Conservation (phyloP, 495 filamentous ascomycete genomes). For the Aspergillus haitiensis region DNA sequence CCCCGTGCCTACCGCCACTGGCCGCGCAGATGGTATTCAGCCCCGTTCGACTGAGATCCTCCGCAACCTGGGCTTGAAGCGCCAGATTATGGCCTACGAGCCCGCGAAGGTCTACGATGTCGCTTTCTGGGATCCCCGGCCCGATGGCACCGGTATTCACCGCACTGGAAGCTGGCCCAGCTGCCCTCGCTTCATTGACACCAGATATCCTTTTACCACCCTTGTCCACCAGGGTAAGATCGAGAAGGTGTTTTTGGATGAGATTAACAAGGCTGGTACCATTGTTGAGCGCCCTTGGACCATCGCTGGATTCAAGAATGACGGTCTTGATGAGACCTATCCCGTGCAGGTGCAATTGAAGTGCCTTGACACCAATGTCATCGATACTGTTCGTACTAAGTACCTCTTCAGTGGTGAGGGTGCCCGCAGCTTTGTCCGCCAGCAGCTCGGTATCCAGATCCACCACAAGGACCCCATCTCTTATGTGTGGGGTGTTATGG, state of each 20-base stretch:
- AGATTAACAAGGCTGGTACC: conserved; percentile 59
- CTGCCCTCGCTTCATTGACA: conserved; percentile 66
- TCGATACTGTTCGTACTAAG: conserved; percentile 63
- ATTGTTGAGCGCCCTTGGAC: conserved; percentile 63
- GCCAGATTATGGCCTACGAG: conserved; percentile 61
- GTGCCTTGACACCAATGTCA: conserved; percentile 68
- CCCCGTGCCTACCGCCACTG: conserved; percentile 60
- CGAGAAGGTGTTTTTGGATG: conserved; percentile 63
- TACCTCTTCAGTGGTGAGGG: conserved; percentile 68
- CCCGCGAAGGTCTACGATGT: conserved; percentile 68
- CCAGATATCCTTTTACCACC: conserved; percentile 65
- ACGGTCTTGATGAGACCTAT: conserved; percentile 55
- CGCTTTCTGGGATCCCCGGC: conserved; percentile 62
- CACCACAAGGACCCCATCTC: conserved; percentile 64
- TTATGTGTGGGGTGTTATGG: conserved; percentile 83
- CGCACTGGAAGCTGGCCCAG: conserved; percentile 63
- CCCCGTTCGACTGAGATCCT: conserved; percentile 68
- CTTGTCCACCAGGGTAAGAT: conserved; percentile 66
- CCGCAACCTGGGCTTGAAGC: conserved; percentile 66
- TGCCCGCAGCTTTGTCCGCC: conserved; percentile 61
- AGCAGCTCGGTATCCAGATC: conserved; percentile 59
- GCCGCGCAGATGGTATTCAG: conserved; percentile 76
- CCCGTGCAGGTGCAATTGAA: conserved; percentile 70
- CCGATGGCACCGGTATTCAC: conserved; percentile 53
- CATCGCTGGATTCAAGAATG: conserved; percentile 60